A percentile compares a stretch with the other conserved stretches of the same genome.
Evolutionary conservation across 257 asterid species (phyloP).

Genomic region (Coffea canephora): DNA sequence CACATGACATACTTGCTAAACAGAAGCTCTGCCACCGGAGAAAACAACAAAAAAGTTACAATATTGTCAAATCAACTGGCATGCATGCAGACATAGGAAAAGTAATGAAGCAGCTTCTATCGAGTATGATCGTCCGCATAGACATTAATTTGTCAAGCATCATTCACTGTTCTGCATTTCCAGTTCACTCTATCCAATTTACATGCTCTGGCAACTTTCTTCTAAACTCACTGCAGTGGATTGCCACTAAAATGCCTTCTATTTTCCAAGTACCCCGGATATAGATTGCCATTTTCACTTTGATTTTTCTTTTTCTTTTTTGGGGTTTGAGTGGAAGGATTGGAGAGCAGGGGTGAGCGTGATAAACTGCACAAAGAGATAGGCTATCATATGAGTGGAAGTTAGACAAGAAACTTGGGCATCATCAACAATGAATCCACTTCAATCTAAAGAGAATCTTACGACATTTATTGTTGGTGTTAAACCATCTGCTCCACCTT

Average conservation of each 20-base stretch:
- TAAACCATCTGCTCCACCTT: not conserved
- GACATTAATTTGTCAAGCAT: not conserved
- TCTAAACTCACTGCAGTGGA: not conserved
- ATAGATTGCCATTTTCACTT: not conserved
- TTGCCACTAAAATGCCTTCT: not conserved
- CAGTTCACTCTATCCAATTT: not conserved
- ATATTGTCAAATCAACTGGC: not conserved
- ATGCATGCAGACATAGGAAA: not conserved
- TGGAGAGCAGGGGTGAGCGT: no score
- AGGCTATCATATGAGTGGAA: no score
- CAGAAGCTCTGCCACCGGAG: no score
- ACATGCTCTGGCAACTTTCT: not conserved
- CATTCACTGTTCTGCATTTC: not conserved
- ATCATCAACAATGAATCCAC: not conserved
- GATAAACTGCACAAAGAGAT: no score
- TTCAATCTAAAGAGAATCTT: not conserved
- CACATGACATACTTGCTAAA: no score
- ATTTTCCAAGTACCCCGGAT: not conserved
- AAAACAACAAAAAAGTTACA: constrained; percentile 1
- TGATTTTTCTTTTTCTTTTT: no score
- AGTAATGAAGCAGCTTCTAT: not conserved
- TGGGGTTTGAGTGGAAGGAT: no score
- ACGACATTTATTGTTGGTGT: not conserved
- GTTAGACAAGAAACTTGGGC: not conserved
- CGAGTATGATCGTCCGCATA: not conserved